phyloP scores from a whole-genome alignment of 345 rosid genomes.

The Cochlearia excelsa region DNA sequence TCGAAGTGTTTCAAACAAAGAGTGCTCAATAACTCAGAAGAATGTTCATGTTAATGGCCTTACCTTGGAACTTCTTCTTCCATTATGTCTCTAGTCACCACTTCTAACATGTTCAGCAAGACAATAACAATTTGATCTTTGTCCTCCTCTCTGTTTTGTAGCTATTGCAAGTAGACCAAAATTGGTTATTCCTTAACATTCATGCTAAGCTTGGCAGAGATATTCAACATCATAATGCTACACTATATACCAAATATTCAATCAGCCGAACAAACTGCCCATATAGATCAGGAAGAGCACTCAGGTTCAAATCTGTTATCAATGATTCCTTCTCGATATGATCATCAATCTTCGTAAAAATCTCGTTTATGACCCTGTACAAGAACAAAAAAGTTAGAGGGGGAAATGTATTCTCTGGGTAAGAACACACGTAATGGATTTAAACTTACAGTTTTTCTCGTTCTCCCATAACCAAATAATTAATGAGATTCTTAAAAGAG shows the following conservation, averaged over 20 bases:
- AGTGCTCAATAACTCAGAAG: constrained; percentile 4
- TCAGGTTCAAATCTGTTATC: constrained; percentile 56
- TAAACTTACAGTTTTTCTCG: constrained; percentile 45
- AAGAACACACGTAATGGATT: constrained; percentile 1
- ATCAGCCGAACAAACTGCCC: constrained; percentile 69
- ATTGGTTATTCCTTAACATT: constrained; percentile 11
- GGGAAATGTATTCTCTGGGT: background rate
- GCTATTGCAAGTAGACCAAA: constrained; percentile 33
- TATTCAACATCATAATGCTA: constrained; percentile 9
- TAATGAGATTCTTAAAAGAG: constrained; percentile 47
- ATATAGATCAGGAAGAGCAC: constrained; percentile 75
- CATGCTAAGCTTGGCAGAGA: constrained; percentile 12
- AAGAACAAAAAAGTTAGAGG: constrained; percentile 19
- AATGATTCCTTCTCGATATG: constrained; percentile 38
- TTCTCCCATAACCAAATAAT: constrained; percentile 44
- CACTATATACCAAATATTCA: constrained; percentile 56
- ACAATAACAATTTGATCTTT: constrained; percentile 50
- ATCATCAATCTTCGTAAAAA: constrained; percentile 52
- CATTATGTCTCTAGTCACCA: constrained; percentile 57
- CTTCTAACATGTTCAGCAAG: constrained; percentile 56
- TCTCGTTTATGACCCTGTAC: constrained; percentile 55
- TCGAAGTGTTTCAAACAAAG: constrained; percentile 17
- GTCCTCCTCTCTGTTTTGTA: constrained; percentile 43
- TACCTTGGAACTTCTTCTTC: constrained; percentile 53
- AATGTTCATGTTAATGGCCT: constrained; percentile 20